These are phyloP conservation scores for Suhomyces vadensis DNA, from an alignment of 805 yeast species.

Conservation along the genomic window DNA sequence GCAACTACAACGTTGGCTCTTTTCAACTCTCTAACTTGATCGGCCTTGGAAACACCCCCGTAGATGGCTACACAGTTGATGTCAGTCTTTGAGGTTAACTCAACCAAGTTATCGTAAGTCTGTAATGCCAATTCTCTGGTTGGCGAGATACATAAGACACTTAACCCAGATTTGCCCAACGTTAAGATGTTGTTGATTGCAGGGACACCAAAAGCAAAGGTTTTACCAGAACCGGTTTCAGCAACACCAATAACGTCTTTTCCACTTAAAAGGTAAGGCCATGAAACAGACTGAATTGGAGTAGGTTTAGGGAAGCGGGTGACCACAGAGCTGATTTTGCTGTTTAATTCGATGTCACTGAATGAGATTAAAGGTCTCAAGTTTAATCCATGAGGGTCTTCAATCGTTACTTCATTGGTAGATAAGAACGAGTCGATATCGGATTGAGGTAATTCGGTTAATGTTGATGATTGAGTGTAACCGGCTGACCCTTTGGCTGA, in stretches of 20 bases:
- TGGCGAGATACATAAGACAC: slow-evolving; percentile 87
- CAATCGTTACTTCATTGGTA: slow-evolving; percentile 77
- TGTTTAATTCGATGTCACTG: slow-evolving; percentile 52
- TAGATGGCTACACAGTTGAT: slow-evolving; percentile 81
- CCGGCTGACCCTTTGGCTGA: slow-evolving; percentile 15
- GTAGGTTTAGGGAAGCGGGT: slow-evolving; percentile 85
- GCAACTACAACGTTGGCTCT: slow-evolving; percentile 84
- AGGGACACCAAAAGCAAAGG: slow-evolving; percentile 97
- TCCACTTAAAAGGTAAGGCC: slow-evolving; percentile 84
- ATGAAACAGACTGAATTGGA: slow-evolving; percentile 90
- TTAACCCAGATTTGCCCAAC: slow-evolving; percentile 51
- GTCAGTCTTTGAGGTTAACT: slow-evolving; percentile 59
- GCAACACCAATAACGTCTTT: slow-evolving; percentile 96
- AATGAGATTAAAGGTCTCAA: slow-evolving; percentile 74
- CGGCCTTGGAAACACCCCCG: slow-evolving; percentile 97
- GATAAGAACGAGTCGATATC: slow-evolving; percentile 63
- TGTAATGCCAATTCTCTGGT: slow-evolving; percentile 97
- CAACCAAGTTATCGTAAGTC: slow-evolving; percentile 78
- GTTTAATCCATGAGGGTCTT: slow-evolving; percentile 56
- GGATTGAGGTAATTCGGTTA: slow-evolving; percentile 46
- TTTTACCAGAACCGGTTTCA: slow-evolving; percentile 97
- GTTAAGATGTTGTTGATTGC: slow-evolving; percentile 73
- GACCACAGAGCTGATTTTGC: slow-evolving; percentile 59
- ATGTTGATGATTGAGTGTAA: slow-evolving; percentile 42
- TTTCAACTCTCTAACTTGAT: slow-evolving; percentile 71